Percentiles rank a stretch among this genome's conserved stretches.
Evolutionary conservation across 345 rosid genomes (phyloP).

Genomic region (Populus davidiana): DNA sequence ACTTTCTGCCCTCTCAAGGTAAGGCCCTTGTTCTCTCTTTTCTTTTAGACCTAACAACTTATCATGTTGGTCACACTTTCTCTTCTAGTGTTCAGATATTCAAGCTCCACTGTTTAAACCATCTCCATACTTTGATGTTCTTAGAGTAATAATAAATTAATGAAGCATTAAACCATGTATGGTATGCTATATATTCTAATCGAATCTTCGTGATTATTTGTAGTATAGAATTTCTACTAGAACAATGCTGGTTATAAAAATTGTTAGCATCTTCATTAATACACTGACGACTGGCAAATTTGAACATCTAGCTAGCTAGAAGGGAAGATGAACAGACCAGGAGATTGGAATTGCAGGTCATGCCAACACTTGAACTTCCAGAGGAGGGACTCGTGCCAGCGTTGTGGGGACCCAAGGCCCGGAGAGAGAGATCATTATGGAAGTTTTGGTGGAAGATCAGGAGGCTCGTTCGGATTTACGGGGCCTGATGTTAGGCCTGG

Average conservation of each 20-base stretch:
- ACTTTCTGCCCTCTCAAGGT: slow-evolving; percentile 2
- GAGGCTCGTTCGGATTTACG: slow-evolving; percentile 46
- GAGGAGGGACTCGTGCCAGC: slow-evolving; percentile 77
- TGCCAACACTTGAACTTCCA: slow-evolving; percentile 87
- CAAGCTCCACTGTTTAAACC: neutral
- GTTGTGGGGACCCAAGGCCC: slow-evolving; percentile 48
- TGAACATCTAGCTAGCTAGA: too few relatives aligned
- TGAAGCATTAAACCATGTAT: too few relatives aligned
- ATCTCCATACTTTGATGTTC: too few relatives aligned
- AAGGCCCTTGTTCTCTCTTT: neutral
- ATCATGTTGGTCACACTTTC: neutral
- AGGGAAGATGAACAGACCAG: slow-evolving; percentile 67
- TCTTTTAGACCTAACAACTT: neutral
- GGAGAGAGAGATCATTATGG: slow-evolving; percentile 38
- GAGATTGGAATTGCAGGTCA: slow-evolving; percentile 87
- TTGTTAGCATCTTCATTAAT: neutral
- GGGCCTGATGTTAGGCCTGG: slow-evolving; percentile 95
- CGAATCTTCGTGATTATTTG: neutral
- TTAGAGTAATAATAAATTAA: too few relatives aligned
- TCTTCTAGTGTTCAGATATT: neutral
- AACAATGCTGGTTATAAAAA: neutral
- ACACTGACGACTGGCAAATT: neutral
- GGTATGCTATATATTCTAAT: too few relatives aligned
- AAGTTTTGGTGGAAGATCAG: slow-evolving; percentile 44
- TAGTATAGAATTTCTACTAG: neutral